Percentiles rank a stretch among this genome's conserved stretches.
Conservation (phyloP, 2,329 filamentous ascomycete species). For the Botrytis medusae region DNA sequence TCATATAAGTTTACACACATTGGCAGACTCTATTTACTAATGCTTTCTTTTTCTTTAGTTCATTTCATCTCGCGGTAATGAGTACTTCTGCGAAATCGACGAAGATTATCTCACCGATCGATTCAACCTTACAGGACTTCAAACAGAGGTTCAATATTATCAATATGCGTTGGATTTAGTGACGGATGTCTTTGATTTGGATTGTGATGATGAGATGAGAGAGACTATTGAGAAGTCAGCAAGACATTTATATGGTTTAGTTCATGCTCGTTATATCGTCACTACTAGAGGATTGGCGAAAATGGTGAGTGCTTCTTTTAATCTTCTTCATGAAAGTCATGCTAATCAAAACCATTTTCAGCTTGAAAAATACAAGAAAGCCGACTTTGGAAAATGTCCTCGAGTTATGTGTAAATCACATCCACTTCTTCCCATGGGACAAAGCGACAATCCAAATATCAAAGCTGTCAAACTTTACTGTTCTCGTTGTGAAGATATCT, state of each 20-base stretch:
- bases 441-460: constrained; percentile 81
- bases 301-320: constrained; percentile 65
- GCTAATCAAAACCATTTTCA: constrained; percentile 44
- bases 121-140: constrained; percentile 96
- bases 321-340: neutral
- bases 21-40: constrained; percentile 19
- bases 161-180: constrained; percentile 97
- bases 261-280: constrained; percentile 95
- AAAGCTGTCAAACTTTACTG: constrained; percentile 98
- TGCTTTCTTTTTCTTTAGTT: constrained; percentile 61
- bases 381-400: constrained; percentile 96
- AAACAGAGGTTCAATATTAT: constrained; percentile 97
- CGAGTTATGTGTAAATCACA: constrained; percentile 94
- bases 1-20: constrained; percentile 2
- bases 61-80: constrained; percentile 94
- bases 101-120: constrained; percentile 97
- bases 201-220: constrained; percentile 97
- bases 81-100: constrained; percentile 99
- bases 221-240: constrained; percentile 98
- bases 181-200: constrained; percentile 96
- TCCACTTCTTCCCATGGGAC: constrained; percentile 90
- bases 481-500: constrained; percentile 93
- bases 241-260: constrained; percentile 89
- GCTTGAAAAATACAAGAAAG: constrained; percentile 99
- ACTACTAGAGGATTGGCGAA: constrained; percentile 91